A percentile compares a stretch with the other conserved stretches of the same genome.
These are phyloP conservation scores for Yamadazyma sp. DNA, from an alignment of 805 yeast species.

Conservation along the genomic window DNA sequence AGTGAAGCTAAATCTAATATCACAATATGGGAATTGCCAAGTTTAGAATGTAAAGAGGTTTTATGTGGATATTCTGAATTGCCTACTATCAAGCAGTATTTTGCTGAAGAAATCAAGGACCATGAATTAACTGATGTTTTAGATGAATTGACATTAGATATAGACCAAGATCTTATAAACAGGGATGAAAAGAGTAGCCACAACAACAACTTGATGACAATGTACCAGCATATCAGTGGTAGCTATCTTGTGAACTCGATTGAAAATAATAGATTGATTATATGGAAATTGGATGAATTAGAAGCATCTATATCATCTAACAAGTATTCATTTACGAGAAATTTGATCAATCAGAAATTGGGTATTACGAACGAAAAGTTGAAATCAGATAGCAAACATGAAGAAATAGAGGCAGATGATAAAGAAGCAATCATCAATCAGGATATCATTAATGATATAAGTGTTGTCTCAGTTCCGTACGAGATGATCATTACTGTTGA, in stretches of 20 bases:
- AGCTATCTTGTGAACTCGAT: constrained; percentile 7
- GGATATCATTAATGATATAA: constrained; percentile 45
- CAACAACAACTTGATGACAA: constrained; percentile 3
- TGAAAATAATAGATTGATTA: constrained; percentile 4
- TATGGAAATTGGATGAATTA: constrained; percentile 12
- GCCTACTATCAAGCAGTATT: constrained; percentile 18
- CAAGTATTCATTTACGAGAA: constrained; percentile 8
- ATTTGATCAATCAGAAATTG: constrained; percentile 4
- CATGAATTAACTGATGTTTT: constrained; percentile 9
- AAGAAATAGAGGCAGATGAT: too few species aligned
- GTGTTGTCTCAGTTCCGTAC: constrained; percentile 46
- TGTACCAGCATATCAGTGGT: constrained; percentile 7
- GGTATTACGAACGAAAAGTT: constrained; percentile 8
- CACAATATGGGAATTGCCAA: constrained; percentile 73
- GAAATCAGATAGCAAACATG: neutral
- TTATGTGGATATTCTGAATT: constrained; percentile 12
- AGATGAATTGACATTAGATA: constrained; percentile 8
- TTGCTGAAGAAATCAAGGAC: constrained; percentile 19
- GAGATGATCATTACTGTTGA: constrained; percentile 66
- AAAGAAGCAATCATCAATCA: constrained; percentile 20
- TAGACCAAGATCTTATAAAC: constrained; percentile 9
- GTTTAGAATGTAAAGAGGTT: constrained; percentile 50
- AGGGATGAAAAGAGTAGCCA: neutral
- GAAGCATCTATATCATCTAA: constrained; percentile 8
- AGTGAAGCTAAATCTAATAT: constrained; percentile 52